Evolutionary conservation across 148 eudicot genomes (phyloP), one percentile per base, ranked within the genome.

Genomic region (Selenicereus undatus): DNA sequence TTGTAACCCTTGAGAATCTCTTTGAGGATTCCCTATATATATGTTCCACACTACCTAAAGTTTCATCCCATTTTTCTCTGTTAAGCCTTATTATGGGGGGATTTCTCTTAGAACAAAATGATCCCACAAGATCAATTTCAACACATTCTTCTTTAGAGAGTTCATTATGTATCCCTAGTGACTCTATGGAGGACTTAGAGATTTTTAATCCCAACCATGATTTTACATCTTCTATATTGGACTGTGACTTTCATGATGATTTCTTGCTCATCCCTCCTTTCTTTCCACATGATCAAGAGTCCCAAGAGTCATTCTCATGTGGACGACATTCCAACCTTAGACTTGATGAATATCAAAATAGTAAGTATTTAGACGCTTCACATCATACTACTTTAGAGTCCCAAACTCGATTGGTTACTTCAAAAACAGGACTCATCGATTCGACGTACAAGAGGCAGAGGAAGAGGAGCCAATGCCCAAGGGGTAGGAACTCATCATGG

Each of bases 111-210:
- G 22, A 54, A 54, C 21, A 54, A 54, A 54, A 14, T 16, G 22
- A 54, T 18, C 22, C 21, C 5, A 56, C 62, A 5, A 3, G n/a
- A 18, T 14, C 72, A 69, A 69, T 3, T 69, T 27, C 20, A 69
- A 27, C 11, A 0, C 56, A 43, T 73, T 42, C 29, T 22, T 79
- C 24, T 56, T 72, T 71, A 35, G 1, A 18, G 5, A 24, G 48
- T n/a, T 69, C 82, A 1, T 79, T 79, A 21, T 74, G 14, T 36
- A 39, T 72, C 48, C 82, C 82, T 56, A n/a, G 72, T 36, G 82
- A 79, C 36, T 8, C 52, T 12, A 20, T 72, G 2, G 82, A 79
- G 12, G 70, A 58, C 2, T 79, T 79, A 48, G 21, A 11, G 1
- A 48, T 68, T 74, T 48, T 48, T 48, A 12, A 11, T 48, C 52